A percentile compares a stretch with the other conserved stretches of the same genome.
Evolutionary conservation across 257 asterid species (phyloP).

Genomic region (Ophiorrhiza pumila): DNA sequence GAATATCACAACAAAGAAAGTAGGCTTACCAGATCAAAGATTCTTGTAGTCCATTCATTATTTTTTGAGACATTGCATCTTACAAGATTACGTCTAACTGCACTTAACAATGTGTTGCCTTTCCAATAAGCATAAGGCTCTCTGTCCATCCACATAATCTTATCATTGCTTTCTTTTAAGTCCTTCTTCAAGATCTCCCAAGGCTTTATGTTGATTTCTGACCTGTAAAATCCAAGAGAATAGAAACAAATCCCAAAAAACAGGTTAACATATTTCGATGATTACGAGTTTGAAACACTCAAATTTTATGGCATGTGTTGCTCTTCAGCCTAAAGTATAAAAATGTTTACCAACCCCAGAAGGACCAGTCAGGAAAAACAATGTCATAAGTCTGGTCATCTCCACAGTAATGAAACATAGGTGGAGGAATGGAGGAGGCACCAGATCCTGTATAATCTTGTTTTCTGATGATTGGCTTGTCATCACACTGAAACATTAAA

Average conservation of each 20-base stretch:
- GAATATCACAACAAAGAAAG: background rate
- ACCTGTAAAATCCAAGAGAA: conserved; percentile 40
- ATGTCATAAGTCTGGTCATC: conserved; percentile 55
- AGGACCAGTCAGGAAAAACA: conserved; percentile 91
- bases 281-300: background rate
- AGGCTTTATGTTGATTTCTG: conserved; percentile 76
- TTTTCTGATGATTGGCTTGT: conserved; percentile 51
- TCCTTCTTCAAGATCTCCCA: conserved; percentile 68
- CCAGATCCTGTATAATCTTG: conserved; percentile 17
- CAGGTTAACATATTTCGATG: background rate
- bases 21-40: conserved; percentile 50
- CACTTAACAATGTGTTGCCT: conserved; percentile 49
- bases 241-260: background rate
- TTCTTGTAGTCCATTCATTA: conserved; percentile 53
- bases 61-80: conserved; percentile 53
- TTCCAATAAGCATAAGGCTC: conserved; percentile 87
- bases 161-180: conserved; percentile 42
- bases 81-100: conserved; percentile 35
- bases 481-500: conserved; percentile 60
- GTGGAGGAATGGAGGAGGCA: conserved; percentile 43
- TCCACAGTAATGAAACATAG: conserved; percentile 71
- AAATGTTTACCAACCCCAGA: conserved; percentile 95
- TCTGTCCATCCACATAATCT: conserved; percentile 60
- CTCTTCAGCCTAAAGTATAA: conserved; percentile 8
- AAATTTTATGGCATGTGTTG: background rate